Percentiles rank a stretch among this genome's conserved stretches.
Evolutionary conservation across 1,284 basidiomycete genomes (phyloP).

Genomic region (Moniliophthora roreri): DNA sequence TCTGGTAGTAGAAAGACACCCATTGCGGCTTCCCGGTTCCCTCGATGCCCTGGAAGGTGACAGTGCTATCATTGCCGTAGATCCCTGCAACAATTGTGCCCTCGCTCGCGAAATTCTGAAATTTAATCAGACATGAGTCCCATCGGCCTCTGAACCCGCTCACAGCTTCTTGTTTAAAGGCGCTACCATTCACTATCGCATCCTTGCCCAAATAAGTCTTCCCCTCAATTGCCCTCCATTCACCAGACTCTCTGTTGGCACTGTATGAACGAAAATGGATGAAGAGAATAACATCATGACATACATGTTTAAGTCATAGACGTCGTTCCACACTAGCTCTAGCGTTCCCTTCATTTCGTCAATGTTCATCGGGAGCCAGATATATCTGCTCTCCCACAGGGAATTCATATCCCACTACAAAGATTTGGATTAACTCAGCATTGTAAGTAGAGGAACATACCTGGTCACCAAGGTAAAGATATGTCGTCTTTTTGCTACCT

Average conservation of each 20-base stretch:
- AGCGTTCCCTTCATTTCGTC: constrained; percentile 26
- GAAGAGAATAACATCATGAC: constrained; percentile 19
- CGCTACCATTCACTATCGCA: not conserved
- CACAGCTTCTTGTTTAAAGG: constrained; percentile 7
- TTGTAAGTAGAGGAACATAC: not conserved
- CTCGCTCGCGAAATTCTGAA: constrained; percentile 1
- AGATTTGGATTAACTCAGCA: not conserved
- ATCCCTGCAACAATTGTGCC: not conserved
- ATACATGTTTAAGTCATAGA: constrained; percentile 27
- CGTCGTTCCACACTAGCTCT: constrained; percentile 27
- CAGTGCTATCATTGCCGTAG: constrained; percentile 14
- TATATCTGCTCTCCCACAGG: constrained; percentile 20
- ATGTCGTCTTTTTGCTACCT: not conserved
- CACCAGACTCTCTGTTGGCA: constrained; percentile 1
- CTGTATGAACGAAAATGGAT: not conserved
- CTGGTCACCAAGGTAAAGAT: constrained; percentile 4
- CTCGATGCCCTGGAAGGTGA: constrained; percentile 26
- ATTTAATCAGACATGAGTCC: not conserved
- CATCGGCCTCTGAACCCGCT: not conserved
- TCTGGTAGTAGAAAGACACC: constrained; percentile 32
- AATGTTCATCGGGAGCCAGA: constrained; percentile 29
- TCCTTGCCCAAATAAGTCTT: not conserved
- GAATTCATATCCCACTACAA: constrained; percentile 5
- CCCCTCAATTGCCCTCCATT: constrained; percentile 1
- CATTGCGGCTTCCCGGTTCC: constrained; percentile 30